Conservation (phyloP, 2,329 filamentous ascomycete species). For the Colletotrichum horii region DNA sequence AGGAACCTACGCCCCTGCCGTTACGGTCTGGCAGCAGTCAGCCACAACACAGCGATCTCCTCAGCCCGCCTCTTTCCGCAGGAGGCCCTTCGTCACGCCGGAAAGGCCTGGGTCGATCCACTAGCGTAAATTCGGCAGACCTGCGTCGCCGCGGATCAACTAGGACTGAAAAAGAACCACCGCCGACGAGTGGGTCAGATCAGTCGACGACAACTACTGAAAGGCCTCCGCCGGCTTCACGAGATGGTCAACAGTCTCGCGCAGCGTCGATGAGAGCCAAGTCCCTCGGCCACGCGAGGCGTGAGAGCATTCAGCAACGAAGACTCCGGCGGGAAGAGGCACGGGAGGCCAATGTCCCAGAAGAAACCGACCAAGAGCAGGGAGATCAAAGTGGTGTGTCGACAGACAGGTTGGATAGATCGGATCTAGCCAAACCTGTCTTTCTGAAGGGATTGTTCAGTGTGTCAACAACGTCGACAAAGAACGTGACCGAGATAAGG, state of each 20-base stretch:
- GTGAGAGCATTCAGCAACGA: constrained; percentile 91
- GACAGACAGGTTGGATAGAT: constrained; percentile 66
- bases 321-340: constrained; percentile 75
- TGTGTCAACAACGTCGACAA: constrained; percentile 93
- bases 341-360: constrained; percentile 79
- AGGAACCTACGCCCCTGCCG: constrained; percentile 52
- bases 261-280: constrained; percentile 77
- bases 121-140: constrained; percentile 90
- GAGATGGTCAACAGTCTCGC: constrained; percentile 56
- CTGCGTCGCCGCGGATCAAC: constrained; percentile 67
- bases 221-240: constrained; percentile 55
- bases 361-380: constrained; percentile 77
- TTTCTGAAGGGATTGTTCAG: constrained; percentile 97
- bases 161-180: constrained; percentile 65
- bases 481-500: constrained; percentile 84
- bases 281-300: constrained; percentile 85
- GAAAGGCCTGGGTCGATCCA: constrained; percentile 81
- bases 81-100: constrained; percentile 65
- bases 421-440: constrained; percentile 89
- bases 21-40: constrained; percentile 65
- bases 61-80: constrained; percentile 73
- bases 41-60: constrained; percentile 77
- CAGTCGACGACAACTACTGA: constrained; percentile 69
- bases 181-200: constrained; percentile 80
- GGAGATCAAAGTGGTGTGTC: constrained; percentile 66